phyloP scores from a whole-genome alignment of 305 asterid genomes.

The Caryopteris hybrid region DNA sequence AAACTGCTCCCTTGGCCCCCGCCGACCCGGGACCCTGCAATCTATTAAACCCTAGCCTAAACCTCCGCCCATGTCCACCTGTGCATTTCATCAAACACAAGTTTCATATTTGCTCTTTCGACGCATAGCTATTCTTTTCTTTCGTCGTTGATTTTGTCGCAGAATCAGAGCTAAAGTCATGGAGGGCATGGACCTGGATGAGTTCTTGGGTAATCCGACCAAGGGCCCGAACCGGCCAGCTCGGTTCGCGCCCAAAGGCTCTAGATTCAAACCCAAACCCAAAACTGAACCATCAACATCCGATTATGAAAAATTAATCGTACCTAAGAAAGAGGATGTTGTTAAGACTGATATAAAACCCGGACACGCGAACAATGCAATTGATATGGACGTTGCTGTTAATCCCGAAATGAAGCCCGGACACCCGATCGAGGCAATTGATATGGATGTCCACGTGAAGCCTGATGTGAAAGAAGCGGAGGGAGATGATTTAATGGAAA shows the following conservation, averaged over 20 bases:
- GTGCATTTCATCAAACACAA: background rate
- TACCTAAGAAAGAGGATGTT: conserved; percentile 38
- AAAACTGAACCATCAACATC: conserved; percentile 28
- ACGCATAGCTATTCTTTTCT: background rate
- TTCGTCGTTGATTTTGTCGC: background rate
- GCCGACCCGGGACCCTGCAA: no score
- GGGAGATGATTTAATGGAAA: conserved; percentile 35
- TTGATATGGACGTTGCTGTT: conserved; percentile 38
- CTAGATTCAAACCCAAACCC: conserved; percentile 37
- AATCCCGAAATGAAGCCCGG: conserved; percentile 26
- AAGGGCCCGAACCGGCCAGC: conserved; percentile 30
- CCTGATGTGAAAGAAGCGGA: conserved; percentile 27
- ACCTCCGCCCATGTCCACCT: background rate
- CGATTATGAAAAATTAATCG: conserved; percentile 1
- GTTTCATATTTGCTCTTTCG: background rate
- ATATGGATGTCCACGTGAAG: conserved; percentile 45
- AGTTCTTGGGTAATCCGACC: conserved; percentile 34
- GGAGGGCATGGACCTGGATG: conserved; percentile 59
- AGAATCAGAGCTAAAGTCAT: conserved; percentile 4
- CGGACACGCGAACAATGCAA: conserved; percentile 9
- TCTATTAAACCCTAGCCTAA: conserved; percentile 10
- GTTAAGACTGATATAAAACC: conserved; percentile 26
- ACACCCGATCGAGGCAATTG: conserved; percentile 1
- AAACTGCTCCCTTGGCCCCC: no score
- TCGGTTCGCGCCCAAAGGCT: conserved; percentile 66